These are phyloP conservation scores for Tolypocladium album DNA, from an alignment of 2,329 filamentous ascomycete genomes.

Conservation along the genomic window DNA sequence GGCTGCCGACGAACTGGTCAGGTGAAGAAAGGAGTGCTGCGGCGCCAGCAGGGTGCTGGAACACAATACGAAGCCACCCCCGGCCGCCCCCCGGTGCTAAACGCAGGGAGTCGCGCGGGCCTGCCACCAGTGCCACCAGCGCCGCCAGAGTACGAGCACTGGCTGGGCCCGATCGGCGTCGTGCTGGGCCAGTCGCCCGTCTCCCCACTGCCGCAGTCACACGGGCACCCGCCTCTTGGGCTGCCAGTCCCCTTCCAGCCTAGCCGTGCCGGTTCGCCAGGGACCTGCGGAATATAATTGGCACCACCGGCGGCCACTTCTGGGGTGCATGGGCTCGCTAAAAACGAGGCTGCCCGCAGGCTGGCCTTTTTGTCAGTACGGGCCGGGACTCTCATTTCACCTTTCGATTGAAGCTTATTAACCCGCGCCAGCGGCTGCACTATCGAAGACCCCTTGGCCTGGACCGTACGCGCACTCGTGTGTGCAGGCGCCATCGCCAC, in stretches of 20 bases:
- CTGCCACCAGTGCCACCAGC: background rate
- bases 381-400: background rate
- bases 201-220: background rate
- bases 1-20: background rate
- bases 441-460: background rate
- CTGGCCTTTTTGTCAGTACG: background rate
- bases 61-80: background rate
- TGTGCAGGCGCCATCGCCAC: background rate
- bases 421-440: background rate
- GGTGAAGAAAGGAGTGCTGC: background rate
- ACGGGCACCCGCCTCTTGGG: background rate
- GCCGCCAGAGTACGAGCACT: background rate
- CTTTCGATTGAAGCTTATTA: background rate
- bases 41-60: background rate
- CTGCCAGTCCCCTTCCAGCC: background rate
- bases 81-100: background rate
- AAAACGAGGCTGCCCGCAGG: background rate
- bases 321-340: conserved; percentile 15
- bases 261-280: conserved; percentile 2
- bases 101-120: background rate
- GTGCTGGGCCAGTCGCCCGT: background rate
- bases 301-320: conserved; percentile 6
- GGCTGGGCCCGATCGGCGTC: background rate
- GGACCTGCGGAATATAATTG: conserved; percentile 7
- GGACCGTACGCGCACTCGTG: background rate